Evolutionary conservation across 352 stramenopile species (phyloP).

Genomic region (Phytopythium ostracodes): DNA sequence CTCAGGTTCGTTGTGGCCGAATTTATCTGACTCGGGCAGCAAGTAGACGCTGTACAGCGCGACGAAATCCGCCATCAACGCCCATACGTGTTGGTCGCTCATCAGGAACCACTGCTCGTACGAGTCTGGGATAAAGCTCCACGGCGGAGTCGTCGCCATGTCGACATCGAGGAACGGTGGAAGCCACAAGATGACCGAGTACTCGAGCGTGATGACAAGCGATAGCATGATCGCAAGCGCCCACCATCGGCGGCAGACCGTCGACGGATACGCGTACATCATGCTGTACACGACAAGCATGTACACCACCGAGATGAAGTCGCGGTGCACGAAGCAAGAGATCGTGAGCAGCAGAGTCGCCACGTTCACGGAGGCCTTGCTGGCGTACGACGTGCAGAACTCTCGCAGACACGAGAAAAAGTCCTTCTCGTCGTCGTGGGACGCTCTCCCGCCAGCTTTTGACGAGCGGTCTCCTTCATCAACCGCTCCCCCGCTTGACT

Average conservation of each 20-base stretch:
- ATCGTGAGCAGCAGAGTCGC: constrained; percentile 73
- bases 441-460: neutral
- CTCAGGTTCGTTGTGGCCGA: constrained; percentile 15
- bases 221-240: constrained; percentile 52
- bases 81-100: constrained; percentile 75
- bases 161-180: constrained; percentile 51
- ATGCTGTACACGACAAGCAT: constrained; percentile 79
- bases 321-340: constrained; percentile 77
- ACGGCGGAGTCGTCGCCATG: constrained; percentile 55
- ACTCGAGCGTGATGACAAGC: constrained; percentile 65
- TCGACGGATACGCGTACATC: constrained; percentile 64
- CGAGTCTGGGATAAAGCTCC: constrained; percentile 43
- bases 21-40: constrained; percentile 51
- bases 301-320: constrained; percentile 72
- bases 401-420: constrained; percentile 65
- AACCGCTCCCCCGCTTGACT: neutral
- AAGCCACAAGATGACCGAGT: constrained; percentile 68
- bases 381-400: constrained; percentile 71
- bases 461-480: neutral
- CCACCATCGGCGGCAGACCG: constrained; percentile 53
- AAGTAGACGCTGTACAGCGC: constrained; percentile 64
- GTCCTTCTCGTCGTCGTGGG: constrained; percentile 26
- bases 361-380: constrained; percentile 71
- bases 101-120: constrained; percentile 69
- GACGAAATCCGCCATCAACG: constrained; percentile 70